Base-by-base conservation (phyloP, 2,329 filamentous ascomycete genomes). In the Talaromyces sp. region DNA sequence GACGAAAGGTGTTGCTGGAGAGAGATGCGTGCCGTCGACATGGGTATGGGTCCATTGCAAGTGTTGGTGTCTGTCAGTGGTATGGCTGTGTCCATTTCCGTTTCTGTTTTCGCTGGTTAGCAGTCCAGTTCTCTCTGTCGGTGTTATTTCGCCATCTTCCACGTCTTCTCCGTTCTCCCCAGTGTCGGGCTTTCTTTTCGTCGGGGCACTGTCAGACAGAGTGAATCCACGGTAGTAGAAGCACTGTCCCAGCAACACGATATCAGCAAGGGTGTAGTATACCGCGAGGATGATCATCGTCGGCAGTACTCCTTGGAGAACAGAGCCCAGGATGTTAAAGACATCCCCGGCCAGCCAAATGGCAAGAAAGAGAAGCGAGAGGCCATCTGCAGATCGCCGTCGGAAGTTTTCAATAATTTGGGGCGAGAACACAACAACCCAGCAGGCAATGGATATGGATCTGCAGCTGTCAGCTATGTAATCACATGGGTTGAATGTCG, bases 351-450 rank as follows among this genome's bases (percentile, higher is more conserved):
- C 82, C 2, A 97, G 83, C 95, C 95, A 99, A 69, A 96, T 85
- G 62, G 96, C 87, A 70, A 98, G 87, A 79, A 98, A 99, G 59
- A 93, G 88, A 14, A 97, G 84, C 0, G 91, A 96, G 1, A 98
- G 82, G 2, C 92, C 93, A 72, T 97, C 91, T 61, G 92, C 91
- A 46, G 89, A 96, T 66, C 85, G 81, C 59, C 92, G 86, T 64
- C 87, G 88, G 78, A 96, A 97, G 73, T 97, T 97, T 71, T 96
- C 91, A 68, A 96, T 88, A 68, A 99, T 97, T 69, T 99, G 95
- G 2, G 95, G 95, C 0, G 91, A 95, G 79, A 97, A 99, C 61
- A 99, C 95, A 38, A 98, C 91, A 60, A 98, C 90, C 95, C 95
- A 97, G 73, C 93, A 97, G 56, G 93, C 93, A 72, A 99, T 97